Conservation (phyloP, 345 rosid genomes). For the Linum lewisii region DNA sequence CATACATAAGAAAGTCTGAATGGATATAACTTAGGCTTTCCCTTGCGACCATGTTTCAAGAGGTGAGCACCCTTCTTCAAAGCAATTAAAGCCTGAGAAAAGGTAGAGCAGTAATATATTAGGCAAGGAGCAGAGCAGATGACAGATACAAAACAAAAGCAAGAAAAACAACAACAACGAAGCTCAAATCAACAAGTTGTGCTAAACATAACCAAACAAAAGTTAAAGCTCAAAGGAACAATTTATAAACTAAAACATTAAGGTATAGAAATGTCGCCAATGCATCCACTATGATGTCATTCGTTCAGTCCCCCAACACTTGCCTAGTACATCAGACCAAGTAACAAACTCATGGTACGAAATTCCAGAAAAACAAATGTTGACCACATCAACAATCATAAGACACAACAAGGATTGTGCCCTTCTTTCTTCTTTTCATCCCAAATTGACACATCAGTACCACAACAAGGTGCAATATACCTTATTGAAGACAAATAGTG, state of each 20-base stretch:
- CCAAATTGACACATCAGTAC: not conserved
- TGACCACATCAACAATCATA: not conserved
- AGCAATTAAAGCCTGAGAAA: constrained; percentile 70
- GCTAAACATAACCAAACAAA: not conserved
- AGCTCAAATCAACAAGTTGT: not conserved
- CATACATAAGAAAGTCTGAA: constrained; percentile 91
- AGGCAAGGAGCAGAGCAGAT: not conserved
- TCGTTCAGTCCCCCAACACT: not conserved
- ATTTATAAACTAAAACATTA: too few species aligned
- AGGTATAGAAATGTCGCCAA: too few species aligned
- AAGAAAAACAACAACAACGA: not conserved
- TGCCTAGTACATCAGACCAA: not conserved
- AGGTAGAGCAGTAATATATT: not conserved
- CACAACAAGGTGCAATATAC: too few species aligned
- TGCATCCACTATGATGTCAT: not conserved
- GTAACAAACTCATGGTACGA: not conserved
- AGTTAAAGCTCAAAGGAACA: too few species aligned
- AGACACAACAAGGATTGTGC: not conserved
- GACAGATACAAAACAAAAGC: not conserved
- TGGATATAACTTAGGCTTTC: constrained; percentile 85
- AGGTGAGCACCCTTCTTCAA: constrained; percentile 92
- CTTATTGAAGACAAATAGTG: not conserved
- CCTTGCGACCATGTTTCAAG: constrained; percentile 90
- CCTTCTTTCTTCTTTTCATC: not conserved
- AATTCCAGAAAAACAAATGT: not conserved